Conservation (phyloP, 805 yeast species). For the Wickerhamomyces rabaulensis region DNA sequence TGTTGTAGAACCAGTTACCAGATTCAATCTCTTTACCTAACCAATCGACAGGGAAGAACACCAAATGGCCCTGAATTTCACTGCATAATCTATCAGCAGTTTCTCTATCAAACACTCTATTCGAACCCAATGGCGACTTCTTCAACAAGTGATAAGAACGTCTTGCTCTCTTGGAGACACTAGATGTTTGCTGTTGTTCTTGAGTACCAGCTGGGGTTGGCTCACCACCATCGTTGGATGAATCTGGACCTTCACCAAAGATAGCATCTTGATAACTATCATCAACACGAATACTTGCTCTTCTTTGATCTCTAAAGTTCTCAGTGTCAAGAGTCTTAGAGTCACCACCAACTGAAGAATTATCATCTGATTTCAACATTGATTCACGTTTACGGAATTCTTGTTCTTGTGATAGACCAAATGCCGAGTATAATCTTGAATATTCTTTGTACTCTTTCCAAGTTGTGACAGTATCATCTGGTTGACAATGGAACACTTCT, state of each 20-base stretch:
- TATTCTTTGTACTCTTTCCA: slow-evolving; percentile 87
- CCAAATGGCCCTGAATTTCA: slow-evolving; percentile 81
- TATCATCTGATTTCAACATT: slow-evolving; percentile 1
- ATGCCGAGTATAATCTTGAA: slow-evolving; percentile 55
- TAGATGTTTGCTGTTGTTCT: neutral
- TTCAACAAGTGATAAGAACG: slow-evolving; percentile 34
- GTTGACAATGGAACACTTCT: slow-evolving; percentile 87
- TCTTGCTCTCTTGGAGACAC: slow-evolving; percentile 26
- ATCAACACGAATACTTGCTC: slow-evolving; percentile 10
- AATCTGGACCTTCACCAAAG: slow-evolving; percentile 3
- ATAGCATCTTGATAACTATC: slow-evolving; percentile 3
- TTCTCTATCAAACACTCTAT: slow-evolving; percentile 60
- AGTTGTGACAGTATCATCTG: slow-evolving; percentile 82
- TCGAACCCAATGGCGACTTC: slow-evolving; percentile 28
- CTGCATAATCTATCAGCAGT: slow-evolving; percentile 70
- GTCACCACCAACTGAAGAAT: neutral
- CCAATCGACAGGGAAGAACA: slow-evolving; percentile 93
- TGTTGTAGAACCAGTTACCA: slow-evolving; percentile 92
- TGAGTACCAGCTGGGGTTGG: slow-evolving; percentile 7
- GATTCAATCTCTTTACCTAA: slow-evolving; percentile 77
- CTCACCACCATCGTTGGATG: slow-evolving; percentile 9
- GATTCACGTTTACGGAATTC: slow-evolving; percentile 16
- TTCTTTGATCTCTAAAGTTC: slow-evolving; percentile 1
- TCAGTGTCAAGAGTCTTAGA: neutral
- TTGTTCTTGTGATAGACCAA: slow-evolving; percentile 31